Evolutionary conservation across 805 yeast species (phyloP).

Genomic region (Phaffomyces antillensis): DNA sequence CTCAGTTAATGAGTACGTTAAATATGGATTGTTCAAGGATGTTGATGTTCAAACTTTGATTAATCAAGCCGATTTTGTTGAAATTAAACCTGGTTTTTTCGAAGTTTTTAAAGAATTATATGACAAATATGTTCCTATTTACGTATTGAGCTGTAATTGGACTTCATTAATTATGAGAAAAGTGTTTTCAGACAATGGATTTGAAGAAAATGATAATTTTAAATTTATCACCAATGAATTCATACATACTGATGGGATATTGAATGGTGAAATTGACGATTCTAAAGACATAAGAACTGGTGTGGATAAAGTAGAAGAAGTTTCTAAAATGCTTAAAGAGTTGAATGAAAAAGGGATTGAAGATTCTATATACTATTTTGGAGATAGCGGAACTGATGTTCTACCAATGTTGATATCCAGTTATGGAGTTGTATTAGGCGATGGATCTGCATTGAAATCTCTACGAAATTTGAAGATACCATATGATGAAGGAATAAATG

Average conservation of each 20-base stretch:
- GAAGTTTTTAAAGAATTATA: conserved; percentile 29
- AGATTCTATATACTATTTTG: conserved; percentile 38
- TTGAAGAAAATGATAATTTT: conserved; percentile 15
- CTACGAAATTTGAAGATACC: conserved; percentile 20
- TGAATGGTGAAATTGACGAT: conserved; percentile 23
- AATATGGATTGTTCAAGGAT: conserved; percentile 34
- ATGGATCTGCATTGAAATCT: conserved; percentile 28
- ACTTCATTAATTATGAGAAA: conserved; percentile 39
- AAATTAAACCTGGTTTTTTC: conserved; percentile 68
- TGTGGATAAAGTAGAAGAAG: conserved; percentile 36
- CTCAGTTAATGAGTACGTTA: conserved; percentile 38
- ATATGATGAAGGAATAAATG: conserved; percentile 12
- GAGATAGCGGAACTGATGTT: conserved; percentile 59
- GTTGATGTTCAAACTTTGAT: conserved; percentile 27
- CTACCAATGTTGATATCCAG: conserved; percentile 41
- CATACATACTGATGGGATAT: conserved; percentile 25
- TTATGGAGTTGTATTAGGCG: conserved; percentile 39
- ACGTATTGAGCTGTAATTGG: conserved; percentile 59
- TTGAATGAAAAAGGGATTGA: conserved; percentile 10
- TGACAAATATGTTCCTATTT: conserved; percentile 27
- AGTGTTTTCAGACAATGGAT: conserved; percentile 20
- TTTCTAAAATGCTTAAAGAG: conserved; percentile 17
- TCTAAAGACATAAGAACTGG: conserved; percentile 41
- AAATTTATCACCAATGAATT: conserved; percentile 46
- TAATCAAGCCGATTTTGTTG: conserved; percentile 32